These are phyloP conservation scores for Leishmania major DNA, from an alignment of 208 protist species.

Conservation along the genomic window DNA sequence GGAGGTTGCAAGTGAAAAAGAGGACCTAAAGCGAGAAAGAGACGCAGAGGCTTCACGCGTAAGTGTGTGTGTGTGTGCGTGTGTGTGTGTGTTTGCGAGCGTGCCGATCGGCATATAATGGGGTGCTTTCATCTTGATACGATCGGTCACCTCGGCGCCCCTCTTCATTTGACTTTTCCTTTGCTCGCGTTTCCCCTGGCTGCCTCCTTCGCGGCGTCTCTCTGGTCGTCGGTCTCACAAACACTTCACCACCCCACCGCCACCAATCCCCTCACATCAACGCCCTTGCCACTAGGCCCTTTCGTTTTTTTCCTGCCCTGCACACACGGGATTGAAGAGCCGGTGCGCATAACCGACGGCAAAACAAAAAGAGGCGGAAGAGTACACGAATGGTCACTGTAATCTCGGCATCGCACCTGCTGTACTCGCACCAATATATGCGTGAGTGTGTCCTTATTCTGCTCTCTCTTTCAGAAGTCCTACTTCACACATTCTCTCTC, in stretches of 20 bases:
- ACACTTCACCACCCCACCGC: background rate
- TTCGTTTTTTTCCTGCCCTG: background rate
- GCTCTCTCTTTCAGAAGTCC: background rate
- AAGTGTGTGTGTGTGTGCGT: conserved; percentile 2
- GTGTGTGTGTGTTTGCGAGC: background rate
- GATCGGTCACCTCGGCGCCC: background rate
- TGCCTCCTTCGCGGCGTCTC: background rate
- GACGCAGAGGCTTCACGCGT: background rate
- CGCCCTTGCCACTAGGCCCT: background rate
- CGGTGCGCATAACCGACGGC: no score
- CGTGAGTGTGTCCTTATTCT: background rate
- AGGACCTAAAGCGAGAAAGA: background rate
- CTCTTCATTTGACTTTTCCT: background rate
- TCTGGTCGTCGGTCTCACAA: background rate
- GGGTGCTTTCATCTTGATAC: background rate
- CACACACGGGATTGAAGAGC: background rate
- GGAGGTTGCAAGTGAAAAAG: background rate
- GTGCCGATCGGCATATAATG: background rate
- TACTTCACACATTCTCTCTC: background rate
- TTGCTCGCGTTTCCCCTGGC: background rate
- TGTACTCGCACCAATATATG: background rate
- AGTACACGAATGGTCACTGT: background rate
- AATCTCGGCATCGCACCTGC: background rate
- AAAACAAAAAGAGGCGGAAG: background rate
- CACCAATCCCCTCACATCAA: background rate